phyloP scores from a whole-genome alignment of 1,139 yeast genomes.

The Saccharomyces hybrid region DNA sequence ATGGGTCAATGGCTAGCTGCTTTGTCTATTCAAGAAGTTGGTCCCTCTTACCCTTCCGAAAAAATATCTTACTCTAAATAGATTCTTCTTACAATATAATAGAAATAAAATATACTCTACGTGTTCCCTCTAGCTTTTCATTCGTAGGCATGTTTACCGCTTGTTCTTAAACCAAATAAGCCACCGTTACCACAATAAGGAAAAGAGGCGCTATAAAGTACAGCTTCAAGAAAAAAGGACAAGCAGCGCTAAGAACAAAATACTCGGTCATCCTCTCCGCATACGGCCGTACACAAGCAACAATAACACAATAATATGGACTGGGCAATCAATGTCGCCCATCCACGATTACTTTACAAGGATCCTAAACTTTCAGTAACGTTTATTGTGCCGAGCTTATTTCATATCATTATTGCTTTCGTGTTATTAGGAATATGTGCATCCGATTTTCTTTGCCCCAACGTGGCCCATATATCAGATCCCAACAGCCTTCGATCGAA shows the following conservation, averaged over 20 bases:
- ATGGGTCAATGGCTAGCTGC: conserved; percentile 98
- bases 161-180: not conserved
- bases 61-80: conserved; percentile 30
- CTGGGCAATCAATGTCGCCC: conserved; percentile 19
- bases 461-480: conserved; percentile 27
- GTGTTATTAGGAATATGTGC: conserved; percentile 30
- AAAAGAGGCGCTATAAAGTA: not conserved
- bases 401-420: conserved; percentile 23
- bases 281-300: not conserved
- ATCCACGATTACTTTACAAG: conserved; percentile 24
- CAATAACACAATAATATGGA: conserved; percentile 10
- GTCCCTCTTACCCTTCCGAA: conserved; percentile 89
- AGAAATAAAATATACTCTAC: not conserved
- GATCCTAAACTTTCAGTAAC: conserved; percentile 13
- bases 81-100: no score
- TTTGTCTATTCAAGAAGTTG: conserved; percentile 82
- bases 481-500: conserved; percentile 9
- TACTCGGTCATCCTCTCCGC: not conserved
- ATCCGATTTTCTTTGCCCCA: conserved; percentile 31
- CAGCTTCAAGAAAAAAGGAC: not conserved
- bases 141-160: not conserved
- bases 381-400: conserved; percentile 19
- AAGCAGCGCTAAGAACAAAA: not conserved
- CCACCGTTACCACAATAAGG: not conserved
- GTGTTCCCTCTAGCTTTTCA: not conserved